These are phyloP conservation scores for Trametes maxima DNA, from an alignment of 768 basidiomycete genomes.

Conservation along the genomic window DNA sequence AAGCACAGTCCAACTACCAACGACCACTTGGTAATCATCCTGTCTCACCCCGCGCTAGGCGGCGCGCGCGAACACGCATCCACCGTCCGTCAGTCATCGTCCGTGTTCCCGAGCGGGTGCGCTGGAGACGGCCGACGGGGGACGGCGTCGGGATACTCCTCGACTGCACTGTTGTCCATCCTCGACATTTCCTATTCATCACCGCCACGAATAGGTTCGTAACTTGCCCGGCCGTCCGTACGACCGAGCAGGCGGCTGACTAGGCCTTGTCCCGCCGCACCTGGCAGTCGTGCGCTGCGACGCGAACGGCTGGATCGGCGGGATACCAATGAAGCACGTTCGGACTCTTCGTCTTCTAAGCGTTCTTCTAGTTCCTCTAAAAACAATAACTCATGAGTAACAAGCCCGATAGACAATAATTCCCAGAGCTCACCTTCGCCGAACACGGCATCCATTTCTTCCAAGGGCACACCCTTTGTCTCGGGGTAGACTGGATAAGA, in stretches of 20 bases:
- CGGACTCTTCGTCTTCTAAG: slow-evolving; percentile 63
- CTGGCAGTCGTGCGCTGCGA: slow-evolving; percentile 36
- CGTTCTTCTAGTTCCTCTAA: slow-evolving; percentile 54
- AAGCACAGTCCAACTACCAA: slow-evolving; percentile 24
- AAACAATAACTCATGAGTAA: neutral
- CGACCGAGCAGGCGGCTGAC: slow-evolving; percentile 53
- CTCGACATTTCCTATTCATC: slow-evolving; percentile 63
- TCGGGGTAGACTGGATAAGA: slow-evolving; percentile 78
- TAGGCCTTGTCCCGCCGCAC: slow-evolving; percentile 43
- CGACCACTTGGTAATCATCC: slow-evolving; percentile 20
- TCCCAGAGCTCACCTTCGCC: slow-evolving; percentile 65
- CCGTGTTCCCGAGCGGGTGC: slow-evolving; percentile 1
- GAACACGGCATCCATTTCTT: slow-evolving; percentile 91
- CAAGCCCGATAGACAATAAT: neutral
- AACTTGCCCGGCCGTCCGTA: slow-evolving; percentile 40
- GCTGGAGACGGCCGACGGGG: slow-evolving; percentile 11
- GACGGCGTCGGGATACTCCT: slow-evolving; percentile 32
- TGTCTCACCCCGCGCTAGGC: slow-evolving; percentile 15
- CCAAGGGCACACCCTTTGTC: slow-evolving; percentile 83
- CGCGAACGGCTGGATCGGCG: slow-evolving; percentile 29
- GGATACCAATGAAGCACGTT: slow-evolving; percentile 59
- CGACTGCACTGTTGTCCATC: slow-evolving; percentile 43
- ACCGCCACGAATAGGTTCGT: slow-evolving; percentile 49
- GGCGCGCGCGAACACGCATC: neutral
- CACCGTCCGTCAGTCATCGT: slow-evolving; percentile 10